Conservation (phyloP, 2,329 filamentous ascomycete genomes). For the Trichoderma atroviride region DNA sequence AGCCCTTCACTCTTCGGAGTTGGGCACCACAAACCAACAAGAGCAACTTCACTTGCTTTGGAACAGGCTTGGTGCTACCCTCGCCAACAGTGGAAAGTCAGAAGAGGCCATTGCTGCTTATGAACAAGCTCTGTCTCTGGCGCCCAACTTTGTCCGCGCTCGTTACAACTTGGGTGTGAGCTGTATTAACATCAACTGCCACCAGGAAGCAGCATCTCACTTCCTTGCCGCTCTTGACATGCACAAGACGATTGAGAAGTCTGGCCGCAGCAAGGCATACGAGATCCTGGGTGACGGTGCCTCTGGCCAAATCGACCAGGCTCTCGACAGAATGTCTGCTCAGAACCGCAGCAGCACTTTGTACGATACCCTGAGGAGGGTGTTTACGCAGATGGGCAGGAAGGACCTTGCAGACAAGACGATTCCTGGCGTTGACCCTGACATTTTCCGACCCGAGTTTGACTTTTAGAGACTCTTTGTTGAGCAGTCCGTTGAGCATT, state of each 20-base stretch:
- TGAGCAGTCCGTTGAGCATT: conserved; percentile 7
- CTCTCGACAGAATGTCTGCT: conserved; percentile 83
- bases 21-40: conserved; percentile 79
- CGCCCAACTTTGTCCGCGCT: conserved; percentile 95
- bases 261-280: conserved; percentile 78
- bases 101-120: conserved; percentile 98
- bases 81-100: conserved; percentile 89
- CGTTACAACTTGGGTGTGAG: conserved; percentile 95
- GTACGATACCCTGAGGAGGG: conserved; percentile 88
- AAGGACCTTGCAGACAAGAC: conserved; percentile 87
- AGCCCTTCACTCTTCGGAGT: conserved; percentile 82
- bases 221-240: conserved; percentile 89
- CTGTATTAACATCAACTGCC: conserved; percentile 97
- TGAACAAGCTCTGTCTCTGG: conserved; percentile 84
- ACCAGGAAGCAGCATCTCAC: conserved; percentile 89
- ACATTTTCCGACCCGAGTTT: conserved; percentile 85
- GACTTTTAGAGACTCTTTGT: conserved; percentile 62
- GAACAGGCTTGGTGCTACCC: conserved; percentile 94
- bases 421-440: conserved; percentile 85
- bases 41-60: conserved; percentile 91
- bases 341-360: conserved; percentile 97
- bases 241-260: conserved; percentile 90
- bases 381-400: conserved; percentile 95
- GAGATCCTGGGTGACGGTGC: conserved; percentile 71
- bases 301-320: conserved; percentile 59